Evolutionary conservation across 768 basidiomycete species (phyloP).

Genomic region (Fomitopsis serialis): DNA sequence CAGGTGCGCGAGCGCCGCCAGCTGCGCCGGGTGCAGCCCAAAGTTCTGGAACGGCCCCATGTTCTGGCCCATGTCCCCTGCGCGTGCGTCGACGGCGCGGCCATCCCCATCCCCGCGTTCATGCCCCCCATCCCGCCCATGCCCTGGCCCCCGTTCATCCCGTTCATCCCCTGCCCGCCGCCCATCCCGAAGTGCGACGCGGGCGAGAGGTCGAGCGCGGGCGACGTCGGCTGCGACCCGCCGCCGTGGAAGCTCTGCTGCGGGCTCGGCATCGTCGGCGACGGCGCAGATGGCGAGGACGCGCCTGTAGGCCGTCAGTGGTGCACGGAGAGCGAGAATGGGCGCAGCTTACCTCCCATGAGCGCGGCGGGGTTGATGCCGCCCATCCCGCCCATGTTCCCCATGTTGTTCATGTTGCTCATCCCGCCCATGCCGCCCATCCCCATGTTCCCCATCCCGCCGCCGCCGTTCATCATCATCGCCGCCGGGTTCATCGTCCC

Average conservation of each 20-base stretch:
- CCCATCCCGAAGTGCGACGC: not conserved
- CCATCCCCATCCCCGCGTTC: not conserved
- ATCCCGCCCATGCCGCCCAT: no score
- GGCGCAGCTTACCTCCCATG: no score
- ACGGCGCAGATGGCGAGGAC: conserved; percentile 1
- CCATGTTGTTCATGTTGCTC: no score
- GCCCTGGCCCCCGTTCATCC: not conserved
- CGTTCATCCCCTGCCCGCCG: not conserved
- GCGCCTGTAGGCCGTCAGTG: not conserved
- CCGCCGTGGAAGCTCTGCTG: conserved; percentile 7
- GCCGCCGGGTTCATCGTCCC: no score
- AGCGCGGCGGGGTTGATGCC: no score
- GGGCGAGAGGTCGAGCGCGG: not conserved
- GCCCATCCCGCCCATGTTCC: no score
- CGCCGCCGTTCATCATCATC: no score
- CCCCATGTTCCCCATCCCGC: no score
- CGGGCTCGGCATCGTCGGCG: conserved; percentile 6
- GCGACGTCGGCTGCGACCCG: conserved; percentile 3
- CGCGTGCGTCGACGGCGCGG: not conserved
- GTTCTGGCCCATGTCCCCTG: conserved; percentile 5
- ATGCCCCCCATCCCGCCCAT: not conserved
- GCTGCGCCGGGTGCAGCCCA: conserved; percentile 7
- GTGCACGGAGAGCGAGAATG: no score
- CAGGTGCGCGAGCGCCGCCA: conserved; percentile 25
- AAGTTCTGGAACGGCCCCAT: not conserved